A percentile compares a stretch with the other conserved stretches of the same genome.
These are phyloP conservation scores for Moesziomyces sp. DNA, from an alignment of 1,284 basidiomycete genomes.

Conservation along the genomic window DNA sequence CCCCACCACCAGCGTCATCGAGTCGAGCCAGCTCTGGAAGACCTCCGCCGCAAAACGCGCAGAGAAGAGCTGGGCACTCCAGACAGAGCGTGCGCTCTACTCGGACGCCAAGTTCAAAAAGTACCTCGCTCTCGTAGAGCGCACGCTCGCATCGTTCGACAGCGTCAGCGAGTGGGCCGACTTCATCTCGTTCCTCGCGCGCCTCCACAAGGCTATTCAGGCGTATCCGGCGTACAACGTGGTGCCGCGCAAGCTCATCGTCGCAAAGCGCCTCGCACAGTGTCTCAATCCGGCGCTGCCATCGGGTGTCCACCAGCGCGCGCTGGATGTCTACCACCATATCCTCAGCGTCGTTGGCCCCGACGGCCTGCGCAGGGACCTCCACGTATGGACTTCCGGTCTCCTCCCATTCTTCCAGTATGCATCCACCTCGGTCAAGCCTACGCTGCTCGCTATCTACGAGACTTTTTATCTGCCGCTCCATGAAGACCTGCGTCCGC, in stretches of 20 bases:
- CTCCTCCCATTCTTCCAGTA: constrained; percentile 99
- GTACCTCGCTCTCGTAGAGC: constrained; percentile 89
- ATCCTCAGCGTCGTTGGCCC: constrained; percentile 87
- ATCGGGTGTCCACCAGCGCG: constrained; percentile 94
- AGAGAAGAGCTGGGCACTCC: constrained; percentile 62
- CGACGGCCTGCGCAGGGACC: constrained; percentile 86
- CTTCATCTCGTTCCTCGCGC: constrained; percentile 96
- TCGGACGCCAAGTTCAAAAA: constrained; percentile 94
- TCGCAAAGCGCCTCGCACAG: constrained; percentile 93
- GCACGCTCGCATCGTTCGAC: constrained; percentile 90
- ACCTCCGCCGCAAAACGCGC: constrained; percentile 62
- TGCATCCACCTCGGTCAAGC: constrained; percentile 81
- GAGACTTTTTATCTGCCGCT: constrained; percentile 79
- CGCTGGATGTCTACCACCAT: constrained; percentile 92
- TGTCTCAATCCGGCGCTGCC: constrained; percentile 97
- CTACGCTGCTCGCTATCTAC: constrained; percentile 55
- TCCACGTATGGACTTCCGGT: constrained; percentile 93
- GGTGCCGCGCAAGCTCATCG: constrained; percentile 92
- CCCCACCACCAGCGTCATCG: constrained; percentile 38
- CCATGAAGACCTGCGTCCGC: constrained; percentile 81
- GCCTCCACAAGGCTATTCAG: constrained; percentile 94
- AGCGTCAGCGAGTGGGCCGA: constrained; percentile 99
- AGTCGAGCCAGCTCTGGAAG: constrained; percentile 57
- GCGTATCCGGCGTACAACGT: constrained; percentile 90
- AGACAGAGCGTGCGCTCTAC: constrained; percentile 61